Evolutionary conservation across 2,329 filamentous ascomycete species (phyloP), one percentile per base, ranked within the genome.

Genomic region (Dichotomopilus funicola): DNA sequence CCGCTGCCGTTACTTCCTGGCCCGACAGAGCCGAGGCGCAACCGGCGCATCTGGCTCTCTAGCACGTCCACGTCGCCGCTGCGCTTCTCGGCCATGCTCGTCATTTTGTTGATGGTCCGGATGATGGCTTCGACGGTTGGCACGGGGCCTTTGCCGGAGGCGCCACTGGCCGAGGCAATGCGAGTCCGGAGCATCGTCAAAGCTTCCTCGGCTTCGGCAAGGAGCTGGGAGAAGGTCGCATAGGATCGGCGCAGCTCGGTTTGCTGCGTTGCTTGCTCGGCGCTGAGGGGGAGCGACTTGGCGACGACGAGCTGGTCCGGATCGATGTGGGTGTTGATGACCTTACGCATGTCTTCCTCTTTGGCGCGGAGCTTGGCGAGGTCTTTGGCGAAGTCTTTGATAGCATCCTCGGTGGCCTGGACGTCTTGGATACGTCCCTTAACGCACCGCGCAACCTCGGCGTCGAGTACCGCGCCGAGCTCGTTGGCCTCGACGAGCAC

Each of bases 41-140:
- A 59, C 13, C 63, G 89, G 57, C 87, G 85, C 73, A 99, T 83
- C 68, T 96, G 89, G 48, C 85, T 82, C 72, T 97, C 94, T 36
- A 97, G 78, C 6, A 96, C 83, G 68, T 96, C 90, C 51, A 99
- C 85, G 64, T 97, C 92, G 56, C 87, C 89, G 67, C 88, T 94
- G 68, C 89, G 88, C 73, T 90, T 89, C 75, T 97, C 89, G 0
- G 88, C 88, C 86, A 96, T 92, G 57, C 78, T 81, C 37, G 91
- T 96, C 87, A 99, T 91, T 67, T 94, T 96, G 56, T 78, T 78
- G 62, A 99, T 95, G 1, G 94, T 99, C 57, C 88, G 89, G 63
- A 91, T 86, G 19, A 99, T 89, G 0, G 63, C 64, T 7, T 66
- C 94, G 8, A 96, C 89, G 0, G 91, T 96, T 0, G 94, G 94